Conservation (phyloP, 2,329 filamentous ascomycete species). For the Gnomoniopsis smithogilvyi region DNA sequence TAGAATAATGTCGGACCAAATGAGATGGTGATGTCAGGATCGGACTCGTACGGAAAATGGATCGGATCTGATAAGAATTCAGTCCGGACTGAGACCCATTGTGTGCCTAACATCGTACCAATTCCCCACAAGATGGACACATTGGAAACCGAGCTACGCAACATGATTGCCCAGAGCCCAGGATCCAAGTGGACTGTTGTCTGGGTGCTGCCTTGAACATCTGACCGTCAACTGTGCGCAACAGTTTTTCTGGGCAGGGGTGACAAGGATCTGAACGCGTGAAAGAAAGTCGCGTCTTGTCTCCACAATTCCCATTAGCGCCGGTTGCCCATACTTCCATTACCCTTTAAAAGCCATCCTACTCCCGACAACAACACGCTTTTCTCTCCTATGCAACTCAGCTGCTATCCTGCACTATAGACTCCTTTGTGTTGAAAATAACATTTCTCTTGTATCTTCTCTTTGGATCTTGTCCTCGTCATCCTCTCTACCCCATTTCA, state of each 20-base stretch:
- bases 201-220: neutral
- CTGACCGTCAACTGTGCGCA: neutral
- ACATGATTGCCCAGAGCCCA: neutral
- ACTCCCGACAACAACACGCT: constrained; percentile 5
- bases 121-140: neutral
- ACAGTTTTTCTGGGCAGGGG: neutral
- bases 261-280: neutral
- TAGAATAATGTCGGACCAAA: neutral
- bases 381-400: neutral
- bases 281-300: neutral
- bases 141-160: neutral
- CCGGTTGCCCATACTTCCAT: neutral
- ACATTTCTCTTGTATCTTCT: neutral
- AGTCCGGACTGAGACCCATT: neutral
- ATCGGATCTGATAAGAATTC: constrained; percentile 9
- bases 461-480: constrained; percentile 34
- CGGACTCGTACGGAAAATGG: neutral
- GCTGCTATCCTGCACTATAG: neutral
- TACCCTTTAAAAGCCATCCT: constrained; percentile 9
- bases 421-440: constrained; percentile 1
- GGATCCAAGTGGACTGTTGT: neutral
- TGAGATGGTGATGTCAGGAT: constrained; percentile 2
- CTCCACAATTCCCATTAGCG: neutral
- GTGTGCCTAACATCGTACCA: neutral
- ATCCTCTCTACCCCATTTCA: neutral